Base-by-base conservation (phyloP, 495 filamentous ascomycete genomes). In the Neurospora sp. region DNA sequence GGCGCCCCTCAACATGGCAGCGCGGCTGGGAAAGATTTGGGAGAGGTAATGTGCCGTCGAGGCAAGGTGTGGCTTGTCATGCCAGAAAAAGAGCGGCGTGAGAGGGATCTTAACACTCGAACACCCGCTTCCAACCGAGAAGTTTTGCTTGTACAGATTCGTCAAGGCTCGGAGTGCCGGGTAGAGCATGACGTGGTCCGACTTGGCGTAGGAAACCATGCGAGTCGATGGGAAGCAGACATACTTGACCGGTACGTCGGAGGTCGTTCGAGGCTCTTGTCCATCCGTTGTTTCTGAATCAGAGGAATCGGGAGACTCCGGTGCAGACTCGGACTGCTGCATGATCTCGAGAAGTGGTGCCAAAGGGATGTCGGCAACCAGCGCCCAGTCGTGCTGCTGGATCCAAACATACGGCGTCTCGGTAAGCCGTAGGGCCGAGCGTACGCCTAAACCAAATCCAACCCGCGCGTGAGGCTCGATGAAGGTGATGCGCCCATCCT, bases 1-100 rank as follows among this genome's bases (percentile, higher is more conserved):
- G 53, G 77, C 79, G 20, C 84, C 84, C 17, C 84, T 75, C 14
- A 77, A 73, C 38, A 86, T 78, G 10, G 82, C 78, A 40, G 81
- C 73, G 38, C 84, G 80, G 39, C 65, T 80, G 16, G 83, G 79
- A 71, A 85, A 86, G 42, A 86, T 76, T 2, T 78, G 81, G 16
- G 75, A 72, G 3, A 84, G 78, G 71, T 86, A 86, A 71, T 86
- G 84, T 16, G 74, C 74, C 68, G 80, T 84, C 27, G 79, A 79
- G 16, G 82, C 84, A 0, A 86, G 39, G 72, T 86, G 84, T 14
- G 84, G 82, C 72, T 86, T 86, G 74, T 86, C 84, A 73, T 84
- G 82, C 84, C 84, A 86, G 76, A 86, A 82, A 73, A 86, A 86
- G 53, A 86, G 80, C 0, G 84, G 84, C 17, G 84, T 86, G 7